Percentiles rank a stretch among this genome's conserved stretches.
phyloP scores from a whole-genome alignment of 768 basidiomycete species.

The Saitozyma sp. region DNA sequence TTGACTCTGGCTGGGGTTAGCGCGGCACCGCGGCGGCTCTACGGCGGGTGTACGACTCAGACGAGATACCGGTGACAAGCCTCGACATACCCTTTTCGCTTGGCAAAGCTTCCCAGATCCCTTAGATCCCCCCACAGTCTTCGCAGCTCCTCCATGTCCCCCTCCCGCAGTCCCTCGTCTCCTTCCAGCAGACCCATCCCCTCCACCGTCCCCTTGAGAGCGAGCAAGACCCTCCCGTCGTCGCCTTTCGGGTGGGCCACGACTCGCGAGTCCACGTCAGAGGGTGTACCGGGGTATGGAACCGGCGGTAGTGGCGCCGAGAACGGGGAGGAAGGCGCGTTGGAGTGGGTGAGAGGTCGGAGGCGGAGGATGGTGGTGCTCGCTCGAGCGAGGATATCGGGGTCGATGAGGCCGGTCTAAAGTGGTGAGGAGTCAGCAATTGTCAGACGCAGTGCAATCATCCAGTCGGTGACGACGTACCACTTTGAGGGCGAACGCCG shows the following conservation, averaged over 20 bases:
- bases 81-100: constrained; percentile 51
- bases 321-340: constrained; percentile 26
- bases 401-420: constrained; percentile 49
- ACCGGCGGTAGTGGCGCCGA: constrained; percentile 50
- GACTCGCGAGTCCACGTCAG: constrained; percentile 56
- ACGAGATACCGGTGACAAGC: neutral
- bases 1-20: constrained; percentile 59
- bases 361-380: constrained; percentile 50
- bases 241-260: constrained; percentile 58
- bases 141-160: constrained; percentile 65
- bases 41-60: neutral
- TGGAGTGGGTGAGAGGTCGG: constrained; percentile 33
- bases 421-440: neutral
- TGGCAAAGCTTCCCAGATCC: constrained; percentile 66
- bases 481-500: constrained; percentile 70
- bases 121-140: constrained; percentile 66
- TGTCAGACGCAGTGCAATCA: neutral
- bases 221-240: constrained; percentile 18
- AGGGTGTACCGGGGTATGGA: constrained; percentile 36
- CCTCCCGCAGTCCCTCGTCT: constrained; percentile 56
- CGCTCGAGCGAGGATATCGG: constrained; percentile 48
- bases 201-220: constrained; percentile 31
- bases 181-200: constrained; percentile 37
- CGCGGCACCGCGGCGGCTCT: neutral
- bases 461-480: constrained; percentile 54